Evolutionary conservation across 2,329 filamentous ascomycete species (phyloP).

Genomic region (Claviceps sp.): DNA sequence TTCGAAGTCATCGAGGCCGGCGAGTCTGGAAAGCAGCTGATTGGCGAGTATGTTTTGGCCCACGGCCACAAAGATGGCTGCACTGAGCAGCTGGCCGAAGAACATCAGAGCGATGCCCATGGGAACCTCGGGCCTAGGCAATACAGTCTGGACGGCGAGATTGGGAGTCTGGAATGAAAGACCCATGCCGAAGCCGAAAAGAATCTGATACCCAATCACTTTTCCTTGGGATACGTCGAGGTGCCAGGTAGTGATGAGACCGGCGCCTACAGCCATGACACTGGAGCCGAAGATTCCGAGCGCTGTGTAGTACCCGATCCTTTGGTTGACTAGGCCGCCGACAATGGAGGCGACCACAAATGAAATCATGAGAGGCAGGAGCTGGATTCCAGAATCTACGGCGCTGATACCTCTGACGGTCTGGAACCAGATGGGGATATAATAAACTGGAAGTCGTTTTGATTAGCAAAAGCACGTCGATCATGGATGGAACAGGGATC

Average conservation of each 20-base stretch:
- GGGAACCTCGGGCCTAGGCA: conserved; percentile 37
- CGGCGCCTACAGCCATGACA: conserved; percentile 38
- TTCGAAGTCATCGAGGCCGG: not conserved
- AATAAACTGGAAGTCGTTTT: not conserved
- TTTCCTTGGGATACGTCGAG: conserved; percentile 30
- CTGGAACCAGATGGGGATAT: conserved; percentile 24
- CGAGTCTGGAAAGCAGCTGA: not conserved
- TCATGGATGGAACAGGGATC: no score
- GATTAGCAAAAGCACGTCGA: no score
- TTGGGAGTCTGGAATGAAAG: conserved; percentile 43
- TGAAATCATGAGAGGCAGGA: conserved; percentile 41
- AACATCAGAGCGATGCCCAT: conserved; percentile 26
- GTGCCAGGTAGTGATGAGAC: conserved; percentile 43
- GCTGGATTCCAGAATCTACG: conserved; percentile 42
- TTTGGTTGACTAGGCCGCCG: conserved; percentile 34
- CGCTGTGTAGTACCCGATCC: conserved; percentile 46
- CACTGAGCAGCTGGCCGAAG: not conserved
- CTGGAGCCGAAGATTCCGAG: conserved; percentile 38
- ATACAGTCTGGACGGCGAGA: conserved; percentile 42
- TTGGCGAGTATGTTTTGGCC: conserved; percentile 1
- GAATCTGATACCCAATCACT: conserved; percentile 48
- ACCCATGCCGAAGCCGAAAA: conserved; percentile 45
- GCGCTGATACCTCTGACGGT: conserved; percentile 38
- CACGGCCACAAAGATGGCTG: conserved; percentile 11
- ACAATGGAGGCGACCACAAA: conserved; percentile 38